Percentiles rank a stretch among this genome's conserved stretches.
These are phyloP conservation scores for Torulaspora pretoriensis DNA, from an alignment of 1,139 yeast genomes.

Conservation along the genomic window DNA sequence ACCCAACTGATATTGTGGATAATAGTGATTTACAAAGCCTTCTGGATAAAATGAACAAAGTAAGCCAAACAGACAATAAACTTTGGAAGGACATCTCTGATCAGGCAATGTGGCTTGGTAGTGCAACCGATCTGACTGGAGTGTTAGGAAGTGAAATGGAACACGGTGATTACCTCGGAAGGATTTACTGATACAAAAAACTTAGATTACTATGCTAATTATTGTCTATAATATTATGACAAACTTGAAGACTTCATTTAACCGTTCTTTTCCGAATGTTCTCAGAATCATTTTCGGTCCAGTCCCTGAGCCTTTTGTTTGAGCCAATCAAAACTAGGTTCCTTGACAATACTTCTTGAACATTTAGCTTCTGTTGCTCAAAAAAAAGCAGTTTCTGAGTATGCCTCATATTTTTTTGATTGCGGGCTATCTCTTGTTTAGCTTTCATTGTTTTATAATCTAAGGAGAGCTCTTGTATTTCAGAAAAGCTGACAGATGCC, in stretches of 20 bases:
- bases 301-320: slow-evolving; percentile 55
- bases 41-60: slow-evolving; percentile 29
- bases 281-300: slow-evolving; percentile 53
- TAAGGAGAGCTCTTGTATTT: slow-evolving; percentile 37
- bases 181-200: not conserved
- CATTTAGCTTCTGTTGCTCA: slow-evolving; percentile 42
- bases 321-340: slow-evolving; percentile 42
- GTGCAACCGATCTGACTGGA: slow-evolving; percentile 31
- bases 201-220: not conserved
- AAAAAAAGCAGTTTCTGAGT: slow-evolving; percentile 32
- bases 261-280: slow-evolving; percentile 44
- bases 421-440: slow-evolving; percentile 18
- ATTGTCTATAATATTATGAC: not conserved
- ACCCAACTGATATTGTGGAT: slow-evolving; percentile 25
- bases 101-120: slow-evolving; percentile 67
- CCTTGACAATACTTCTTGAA: slow-evolving; percentile 46
- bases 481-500: slow-evolving; percentile 52
- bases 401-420: slow-evolving; percentile 22
- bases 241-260: slow-evolving; percentile 15
- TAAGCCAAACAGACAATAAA: slow-evolving; percentile 49
- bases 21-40: slow-evolving; percentile 29
- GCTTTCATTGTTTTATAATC: slow-evolving; percentile 21
- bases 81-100: slow-evolving; percentile 71
- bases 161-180: slow-evolving; percentile 31
- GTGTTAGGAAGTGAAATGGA: slow-evolving; percentile 28